Evolutionary conservation across 257 asterid species (phyloP), one percentile per base, ranked within the genome.

Genomic region (Jasminum sambac): DNA sequence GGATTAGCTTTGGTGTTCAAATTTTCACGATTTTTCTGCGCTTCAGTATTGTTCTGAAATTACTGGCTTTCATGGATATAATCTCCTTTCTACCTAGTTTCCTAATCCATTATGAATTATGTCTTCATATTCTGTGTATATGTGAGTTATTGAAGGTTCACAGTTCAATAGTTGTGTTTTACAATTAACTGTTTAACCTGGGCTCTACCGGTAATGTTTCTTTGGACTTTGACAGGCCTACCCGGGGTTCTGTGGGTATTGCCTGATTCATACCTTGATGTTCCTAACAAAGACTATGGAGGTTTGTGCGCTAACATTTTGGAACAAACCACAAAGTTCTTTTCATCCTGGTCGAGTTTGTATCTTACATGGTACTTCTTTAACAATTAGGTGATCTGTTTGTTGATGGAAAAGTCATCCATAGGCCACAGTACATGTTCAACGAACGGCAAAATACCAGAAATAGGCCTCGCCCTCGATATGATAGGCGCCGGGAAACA

Each of bases 251-350:
- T 87, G 44, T 87, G 96, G 96, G 95, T 91, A 63, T 81, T 91
- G 74, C 97, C 97, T 13, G 97, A 91, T 76, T 89, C 97, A 13
- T 91, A 91, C 67, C 93, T 91, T 26, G 96, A 91, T 64, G 95
- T 91, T 50, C 96, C 93, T 40, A 87, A 87, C 72, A 89, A 89
- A 80, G 96, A 89, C 66, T 91, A 89, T 46, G 97, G 96, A 83
- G 96, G 97, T 87, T 71, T 52, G 93, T 67, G 55, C 41, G 26
- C 67, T 41, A 50, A 62, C 36, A 55, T 24, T 74, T 26, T 38
- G 9, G 17, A 3, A 63, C 7, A 55, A 14, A 10, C 36, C 41
- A 13, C 50, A 2, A 40, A 44, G 4, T 58, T 13, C 55, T 21
- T 50, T 19, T 24, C 11, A 24, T 3, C 61, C 48, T 37, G 40